Percentiles rank a stretch among this genome's conserved stretches.
These are phyloP conservation scores for Cercospora janseana DNA, from an alignment of 2,329 filamentous ascomycete species.

Conservation along the genomic window DNA sequence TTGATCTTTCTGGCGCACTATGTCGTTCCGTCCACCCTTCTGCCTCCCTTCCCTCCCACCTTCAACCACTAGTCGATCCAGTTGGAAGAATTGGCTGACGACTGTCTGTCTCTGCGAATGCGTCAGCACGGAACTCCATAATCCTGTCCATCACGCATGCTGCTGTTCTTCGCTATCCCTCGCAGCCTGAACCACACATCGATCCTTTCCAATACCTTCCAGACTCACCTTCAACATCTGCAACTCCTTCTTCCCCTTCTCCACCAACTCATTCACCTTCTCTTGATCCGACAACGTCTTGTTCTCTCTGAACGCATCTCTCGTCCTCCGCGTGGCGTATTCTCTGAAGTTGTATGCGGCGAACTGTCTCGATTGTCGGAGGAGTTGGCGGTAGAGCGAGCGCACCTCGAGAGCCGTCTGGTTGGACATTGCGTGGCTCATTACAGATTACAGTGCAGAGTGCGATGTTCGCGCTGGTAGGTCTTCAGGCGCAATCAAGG, in stretches of 20 bases:
- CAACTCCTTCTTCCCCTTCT: constrained; percentile 82
- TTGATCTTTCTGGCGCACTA: constrained; percentile 73
- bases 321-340: constrained; percentile 87
- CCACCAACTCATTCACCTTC: constrained; percentile 80
- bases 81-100: constrained; percentile 90
- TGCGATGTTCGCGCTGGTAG: not conserved
- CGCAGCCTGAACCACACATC: not conserved
- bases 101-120: constrained; percentile 79
- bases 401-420: constrained; percentile 32
- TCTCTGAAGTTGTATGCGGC: constrained; percentile 96
- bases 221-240: constrained; percentile 81
- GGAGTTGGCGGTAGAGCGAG: constrained; percentile 72
- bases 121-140: too few relatives aligned
- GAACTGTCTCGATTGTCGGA: constrained; percentile 84
- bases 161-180: too few relatives aligned
- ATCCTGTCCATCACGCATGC: not conserved
- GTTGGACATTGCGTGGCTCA: constrained; percentile 23
- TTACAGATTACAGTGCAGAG: not conserved
- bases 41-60: constrained; percentile 77
- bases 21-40: constrained; percentile 62
- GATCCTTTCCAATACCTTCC: not conserved
- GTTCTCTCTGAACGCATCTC: constrained; percentile 85
- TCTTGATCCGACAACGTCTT: constrained; percentile 69
- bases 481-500: not conserved
- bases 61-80: constrained; percentile 89